Conservation (phyloP, 306 rosid species). For the Rubus idaeus region DNA sequence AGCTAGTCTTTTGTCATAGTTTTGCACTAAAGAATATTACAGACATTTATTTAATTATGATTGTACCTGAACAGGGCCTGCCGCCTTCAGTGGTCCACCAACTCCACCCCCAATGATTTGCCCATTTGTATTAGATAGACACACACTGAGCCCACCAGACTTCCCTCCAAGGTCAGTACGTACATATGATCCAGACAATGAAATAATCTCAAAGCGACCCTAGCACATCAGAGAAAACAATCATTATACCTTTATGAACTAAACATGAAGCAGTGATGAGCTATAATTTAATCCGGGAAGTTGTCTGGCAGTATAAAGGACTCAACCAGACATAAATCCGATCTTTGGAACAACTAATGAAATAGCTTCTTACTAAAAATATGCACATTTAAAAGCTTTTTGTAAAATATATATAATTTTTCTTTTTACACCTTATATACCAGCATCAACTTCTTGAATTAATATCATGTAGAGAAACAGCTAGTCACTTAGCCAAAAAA, state of each 20-base stretch:
- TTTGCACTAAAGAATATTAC: constrained; percentile 3
- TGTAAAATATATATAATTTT: background rate
- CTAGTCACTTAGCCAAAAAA: background rate
- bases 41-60: background rate
- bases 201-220: constrained; percentile 95
- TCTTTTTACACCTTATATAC: background rate
- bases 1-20: constrained; percentile 6
- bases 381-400: background rate
- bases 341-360: background rate
- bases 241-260: constrained; percentile 18
- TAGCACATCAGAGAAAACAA: constrained; percentile 29
- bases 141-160: constrained; percentile 84
- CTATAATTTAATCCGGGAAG: constrained; percentile 9
- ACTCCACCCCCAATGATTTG: constrained; percentile 96
- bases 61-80: constrained; percentile 96
- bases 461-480: background rate
- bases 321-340: background rate
- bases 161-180: constrained; percentile 72
- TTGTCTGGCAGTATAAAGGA: background rate
- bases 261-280: constrained; percentile 17
- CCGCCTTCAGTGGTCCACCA: constrained; percentile 89
- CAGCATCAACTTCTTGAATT: background rate
- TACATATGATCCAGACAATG: constrained; percentile 85
- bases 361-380: background rate
- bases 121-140: constrained; percentile 79